These are phyloP conservation scores for Eudorina sp. DNA, from an alignment of 139 green algal genomes.

Conservation along the genomic window DNA sequence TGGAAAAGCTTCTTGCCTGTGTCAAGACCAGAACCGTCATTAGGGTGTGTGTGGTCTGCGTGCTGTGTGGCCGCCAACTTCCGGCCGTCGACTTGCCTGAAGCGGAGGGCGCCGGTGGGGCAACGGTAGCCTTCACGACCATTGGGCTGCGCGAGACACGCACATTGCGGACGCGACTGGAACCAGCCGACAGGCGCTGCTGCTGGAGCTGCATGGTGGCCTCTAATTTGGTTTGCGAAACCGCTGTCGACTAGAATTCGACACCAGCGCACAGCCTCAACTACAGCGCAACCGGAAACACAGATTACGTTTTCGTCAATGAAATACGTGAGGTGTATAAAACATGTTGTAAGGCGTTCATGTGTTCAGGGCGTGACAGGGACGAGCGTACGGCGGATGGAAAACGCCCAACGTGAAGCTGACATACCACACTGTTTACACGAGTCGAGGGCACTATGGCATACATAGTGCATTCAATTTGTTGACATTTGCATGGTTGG, in stretches of 20 bases:
- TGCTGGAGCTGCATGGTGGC: constrained; percentile 42
- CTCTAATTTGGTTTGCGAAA: constrained; percentile 4
- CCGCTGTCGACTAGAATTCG: constrained; percentile 2
- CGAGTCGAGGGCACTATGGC: too few relatives aligned
- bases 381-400: constrained; percentile 13
- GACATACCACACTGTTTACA: too few relatives aligned
- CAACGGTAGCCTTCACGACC: constrained; percentile 38
- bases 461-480: too few relatives aligned
- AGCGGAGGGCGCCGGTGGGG: constrained; percentile 24
- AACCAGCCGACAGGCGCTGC: constrained; percentile 27
- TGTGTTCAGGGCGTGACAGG: background rate
- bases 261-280: too few relatives aligned
- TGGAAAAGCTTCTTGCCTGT: constrained; percentile 69
- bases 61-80: too few relatives aligned
- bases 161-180: background rate
- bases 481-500: too few relatives aligned
- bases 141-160: background rate
- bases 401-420: constrained; percentile 3
- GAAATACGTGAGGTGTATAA: too few relatives aligned
- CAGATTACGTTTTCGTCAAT: background rate
- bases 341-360: too few relatives aligned
- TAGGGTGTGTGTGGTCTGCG: too few relatives aligned
- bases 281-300: background rate
- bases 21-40: too few relatives aligned
- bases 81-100: constrained; percentile 10